Base-by-base conservation (phyloP, 371 early-diverging fungal species). In the Mortierella sp. region DNA sequence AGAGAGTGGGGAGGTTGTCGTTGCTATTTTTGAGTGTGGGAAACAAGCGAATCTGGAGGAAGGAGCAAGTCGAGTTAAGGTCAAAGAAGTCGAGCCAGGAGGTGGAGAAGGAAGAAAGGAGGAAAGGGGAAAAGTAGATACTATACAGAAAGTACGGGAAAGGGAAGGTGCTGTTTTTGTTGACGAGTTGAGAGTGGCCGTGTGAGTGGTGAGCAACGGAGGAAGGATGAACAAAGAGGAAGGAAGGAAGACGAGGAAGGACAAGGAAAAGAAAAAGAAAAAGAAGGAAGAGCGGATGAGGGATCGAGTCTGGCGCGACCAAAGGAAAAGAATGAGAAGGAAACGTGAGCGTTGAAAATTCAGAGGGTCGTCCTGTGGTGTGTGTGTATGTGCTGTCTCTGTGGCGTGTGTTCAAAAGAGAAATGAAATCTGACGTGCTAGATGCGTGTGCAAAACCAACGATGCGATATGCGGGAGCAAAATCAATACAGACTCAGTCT, bases 361-460 rank as follows among this genome's bases (percentile, higher is more conserved):
- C n/a, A n/a, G n/a, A n/a, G n/a, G n/a, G n/a, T n/a, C n/a, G n/a
- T n/a, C n/a, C n/a, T 50, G 24, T 50, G 50, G 50, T 50, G 48
- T 22, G 13, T 53, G 53, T 53, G 53, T 3, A 14, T 29, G 19
- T 31, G 55, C 47, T 45, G 66, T 2, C 6, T 37, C 39, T n/a
- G 26, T 43, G 40, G 24, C n/a, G 65, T 26, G 43, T 43, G 39
- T 44, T 26, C 44, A 70, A 70, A 39, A 19, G 39, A 34, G 14
- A 5, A n/a, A 68, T n/a, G n/a, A n/a, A 64, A n/a, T 34, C 64
- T 39, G 37, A 8, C 34, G 31, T 26, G 34, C 41, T 24, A n/a
- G 66, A 22, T 47, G 43, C 19, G 43, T 41, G 66, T 58, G 58
- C 58, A 58, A 50, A 24, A n/a, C 50, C 24, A 58, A 7, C 58